Base-by-base conservation (phyloP, 805 yeast genomes). In the Torulaspora delbrueckii region DNA sequence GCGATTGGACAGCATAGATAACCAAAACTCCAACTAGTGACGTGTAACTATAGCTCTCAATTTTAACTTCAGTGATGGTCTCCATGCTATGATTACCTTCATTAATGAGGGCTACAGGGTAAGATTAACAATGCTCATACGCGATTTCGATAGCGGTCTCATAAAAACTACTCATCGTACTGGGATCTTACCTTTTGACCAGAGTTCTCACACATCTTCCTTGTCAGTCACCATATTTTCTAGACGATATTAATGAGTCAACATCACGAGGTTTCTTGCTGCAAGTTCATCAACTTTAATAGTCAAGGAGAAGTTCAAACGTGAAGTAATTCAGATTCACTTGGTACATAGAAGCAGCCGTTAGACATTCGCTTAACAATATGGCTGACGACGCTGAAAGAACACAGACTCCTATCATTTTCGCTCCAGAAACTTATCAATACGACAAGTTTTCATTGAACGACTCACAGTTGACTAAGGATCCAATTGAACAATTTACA, bases 391-490 rank as follows among this genome's bases (percentile, higher is more conserved):
- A 50, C 13, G 14, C 55, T 25, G 55, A 54, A 6, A 53, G 50
- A 34, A 59, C 65, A 14, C 59, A 64, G 40, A 60, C 54, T 8
- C 67, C 68, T 35, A 53, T 63, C 23, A 58, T 74, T 57, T 81
- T 87, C 66, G 96, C 96, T 2, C 96, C 96, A 18, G 78, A 82
- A 57, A 86, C 96, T 0, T 85, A 86, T 56, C 97, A 90, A 65
- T 90, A 90, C 66, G 82, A 82, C 47, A 84, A 85, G 60, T 78
- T 71, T 35, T 73, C 78, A 12, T 67, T 89, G 46, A 73, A 75
- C 40, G 81, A 77, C 36, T 47, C 65, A 0, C 79, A 85, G 23
- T 67, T 88, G 10, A 62, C 60, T 9, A 34, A 62, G 5, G 77
- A 78, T 52, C 97, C 97, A 18, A 78, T 87, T 14, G 70, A 68